phyloP scores from a whole-genome alignment of 768 basidiomycete genomes.

The Xerocomellus intermedius region DNA sequence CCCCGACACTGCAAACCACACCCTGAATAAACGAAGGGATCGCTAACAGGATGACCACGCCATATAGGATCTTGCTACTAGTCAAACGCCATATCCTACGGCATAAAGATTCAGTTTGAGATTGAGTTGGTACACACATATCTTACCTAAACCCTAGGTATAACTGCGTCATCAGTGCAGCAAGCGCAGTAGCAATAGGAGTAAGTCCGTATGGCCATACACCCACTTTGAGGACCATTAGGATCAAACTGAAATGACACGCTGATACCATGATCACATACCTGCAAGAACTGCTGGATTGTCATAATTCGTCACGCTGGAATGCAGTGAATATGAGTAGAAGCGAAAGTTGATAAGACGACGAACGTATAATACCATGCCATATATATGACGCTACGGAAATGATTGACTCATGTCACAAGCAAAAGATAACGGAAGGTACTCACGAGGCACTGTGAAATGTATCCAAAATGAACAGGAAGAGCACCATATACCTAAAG shows the following conservation, averaged over 20 bases:
- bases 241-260: neutral
- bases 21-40: constrained; percentile 43
- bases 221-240: constrained; percentile 32
- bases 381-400: constrained; percentile 15
- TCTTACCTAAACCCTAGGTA: constrained; percentile 47
- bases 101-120: neutral
- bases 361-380: constrained; percentile 18
- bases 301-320: constrained; percentile 10
- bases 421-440: neutral
- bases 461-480: constrained; percentile 20
- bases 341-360: too few species aligned
- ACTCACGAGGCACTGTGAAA: constrained; percentile 20
- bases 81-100: too few species aligned
- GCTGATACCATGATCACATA: neutral
- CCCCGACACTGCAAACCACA: constrained; percentile 41
- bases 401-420: neutral
- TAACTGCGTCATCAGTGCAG: constrained; percentile 49
- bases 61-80: constrained; percentile 24
- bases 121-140: neutral
- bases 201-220: constrained; percentile 54
- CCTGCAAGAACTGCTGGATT: constrained; percentile 15
- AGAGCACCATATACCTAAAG: constrained; percentile 16
- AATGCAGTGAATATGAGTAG: neutral
- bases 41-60: constrained; percentile 36
- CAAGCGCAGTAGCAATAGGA: constrained; percentile 43